Base-by-base conservation (phyloP, 2,329 filamentous ascomycete species). In the Alternaria solani region DNA sequence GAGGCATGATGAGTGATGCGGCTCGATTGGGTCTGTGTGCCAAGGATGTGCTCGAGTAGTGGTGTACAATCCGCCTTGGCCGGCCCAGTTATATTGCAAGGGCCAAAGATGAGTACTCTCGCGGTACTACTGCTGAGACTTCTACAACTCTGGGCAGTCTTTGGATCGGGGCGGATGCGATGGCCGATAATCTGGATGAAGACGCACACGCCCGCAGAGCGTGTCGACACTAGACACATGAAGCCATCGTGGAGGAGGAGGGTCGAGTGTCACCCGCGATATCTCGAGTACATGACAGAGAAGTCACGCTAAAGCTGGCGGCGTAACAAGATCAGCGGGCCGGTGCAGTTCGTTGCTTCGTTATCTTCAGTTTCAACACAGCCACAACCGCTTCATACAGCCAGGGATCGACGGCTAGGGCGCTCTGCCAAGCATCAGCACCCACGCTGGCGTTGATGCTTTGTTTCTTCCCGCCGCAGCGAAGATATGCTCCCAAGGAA, bases 361-460 rank as follows among this genome's bases (percentile, higher is more conserved):
- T 71, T 71, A 70, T 72, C 65, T 74, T 65, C 55, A 64, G 42
- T 57, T 49, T 34, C 48, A 48, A 57, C 69, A 74, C 69, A 69
- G 71, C 71, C 71, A 70, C 71, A 68, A 61, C 58, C 57, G 59
- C 63, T 62, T 59, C 43, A 36, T 51, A 51, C 36, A 49, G 49
- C 54, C 39, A 52, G 52, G 28, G 52, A 60, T 66, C 58, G 58
- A 63, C 62, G 46, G 34, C 57, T 61, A 55, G 51, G 49, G 42
- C 34, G 57, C 30, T 60, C 61, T 52, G 64, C 61, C 61, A 62
- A 61, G 55, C 26, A 51, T 52, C 39, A 26, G 23, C 34, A 39
- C 34, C 63, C 59, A 58, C 57, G 59, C 52, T 51, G 47, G 34
- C 54, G 32, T 39, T 51, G 38, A 55, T 53, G 38, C 51, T 59